Evolutionary conservation across 2,329 filamentous ascomycete species (phyloP), one percentile per base, ranked within the genome.

Genomic region (Alternaria sp.): DNA sequence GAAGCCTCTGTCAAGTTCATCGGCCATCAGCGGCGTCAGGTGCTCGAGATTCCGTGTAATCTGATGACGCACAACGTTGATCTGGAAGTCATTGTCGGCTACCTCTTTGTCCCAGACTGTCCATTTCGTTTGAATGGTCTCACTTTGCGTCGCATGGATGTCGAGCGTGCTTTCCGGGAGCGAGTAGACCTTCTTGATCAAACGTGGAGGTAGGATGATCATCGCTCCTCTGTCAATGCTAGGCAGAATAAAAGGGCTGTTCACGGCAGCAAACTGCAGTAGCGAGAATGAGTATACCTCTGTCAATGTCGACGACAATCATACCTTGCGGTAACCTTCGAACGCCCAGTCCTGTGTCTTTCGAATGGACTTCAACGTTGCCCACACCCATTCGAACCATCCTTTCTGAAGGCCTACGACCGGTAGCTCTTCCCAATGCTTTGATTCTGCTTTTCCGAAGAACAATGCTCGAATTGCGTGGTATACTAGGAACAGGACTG

Each of bases 31-130:
- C 26, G 64, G 62, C 16, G 64, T 66, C n/a, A 66, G 44, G 32
- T 55, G 52, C 34, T 64, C 57, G 30, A 66, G 53, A 36, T 62
- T 66, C 4, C 62, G 42, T 4, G 64, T 66, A 26, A 66, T 64
- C 26, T 66, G 64, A 46, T 66, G 54, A 7, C 64, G 61, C 16
- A 66, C 57, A 20, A 66, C 63, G n/a, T 66, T 66, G 55, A 66
- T 62, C 18, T 66, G 63, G 36, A 66, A 64, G 39, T 61, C 56
- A 12, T 66, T 60, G 22, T 62, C 54, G 8, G 57, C 54, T 22
- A 66, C 61, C 32, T 62, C 59, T 36, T 46, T 61, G 36, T 66
- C 63, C 61, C 63, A 61, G 20, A 66, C 57, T 8, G 63, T 66
- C 57, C 59, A 66, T 56, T 57, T 66, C n/a, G 63, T 60, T 34